Conservation (phyloP, 2,329 filamentous ascomycete species). For the Curvularia spicifera region DNA sequence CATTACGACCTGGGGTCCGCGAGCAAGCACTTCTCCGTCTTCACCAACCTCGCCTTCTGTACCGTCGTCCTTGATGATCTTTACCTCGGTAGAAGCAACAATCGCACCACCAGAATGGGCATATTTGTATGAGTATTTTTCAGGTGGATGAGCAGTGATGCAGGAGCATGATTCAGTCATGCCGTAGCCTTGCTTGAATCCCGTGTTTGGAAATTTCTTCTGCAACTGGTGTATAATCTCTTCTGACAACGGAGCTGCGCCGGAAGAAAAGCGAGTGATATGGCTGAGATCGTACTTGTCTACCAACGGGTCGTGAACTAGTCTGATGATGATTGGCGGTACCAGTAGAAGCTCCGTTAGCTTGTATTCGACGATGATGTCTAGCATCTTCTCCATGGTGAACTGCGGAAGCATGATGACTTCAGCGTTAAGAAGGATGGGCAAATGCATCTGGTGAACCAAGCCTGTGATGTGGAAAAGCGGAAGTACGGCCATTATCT, state of each 20-base stretch:
- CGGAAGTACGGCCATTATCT: slow-evolving; percentile 44
- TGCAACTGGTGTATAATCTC: slow-evolving; percentile 64
- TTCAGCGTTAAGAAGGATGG: slow-evolving; percentile 68
- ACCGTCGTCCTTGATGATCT: slow-evolving; percentile 64
- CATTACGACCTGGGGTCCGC: slow-evolving; percentile 59
- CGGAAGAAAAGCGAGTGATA: slow-evolving; percentile 64
- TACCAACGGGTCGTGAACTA: slow-evolving; percentile 64
- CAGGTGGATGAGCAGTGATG: slow-evolving; percentile 66
- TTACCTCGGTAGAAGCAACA: slow-evolving; percentile 65
- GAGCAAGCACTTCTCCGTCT: slow-evolving; percentile 59
- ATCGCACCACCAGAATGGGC: slow-evolving; percentile 63
- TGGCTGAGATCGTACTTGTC: slow-evolving; percentile 63
- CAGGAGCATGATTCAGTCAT: slow-evolving; percentile 72
- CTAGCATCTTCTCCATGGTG: slow-evolving; percentile 61
- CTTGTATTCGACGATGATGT: slow-evolving; percentile 54
- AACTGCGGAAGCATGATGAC: slow-evolving; percentile 70
- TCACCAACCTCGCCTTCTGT: slow-evolving; percentile 60
- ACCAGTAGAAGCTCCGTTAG: slow-evolving; percentile 60
- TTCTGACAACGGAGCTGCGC: slow-evolving; percentile 65
- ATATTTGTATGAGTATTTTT: slow-evolving; percentile 64
- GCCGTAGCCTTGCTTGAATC: slow-evolving; percentile 71
- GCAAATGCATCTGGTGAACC: slow-evolving; percentile 63
- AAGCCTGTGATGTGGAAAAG: slow-evolving; percentile 48
- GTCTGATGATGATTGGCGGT: slow-evolving; percentile 65
- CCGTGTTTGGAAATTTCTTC: slow-evolving; percentile 63